Evolutionary conservation across 768 basidiomycete species (phyloP), one percentile per base, ranked within the genome.

Genomic region (Termitomyces sp.): DNA sequence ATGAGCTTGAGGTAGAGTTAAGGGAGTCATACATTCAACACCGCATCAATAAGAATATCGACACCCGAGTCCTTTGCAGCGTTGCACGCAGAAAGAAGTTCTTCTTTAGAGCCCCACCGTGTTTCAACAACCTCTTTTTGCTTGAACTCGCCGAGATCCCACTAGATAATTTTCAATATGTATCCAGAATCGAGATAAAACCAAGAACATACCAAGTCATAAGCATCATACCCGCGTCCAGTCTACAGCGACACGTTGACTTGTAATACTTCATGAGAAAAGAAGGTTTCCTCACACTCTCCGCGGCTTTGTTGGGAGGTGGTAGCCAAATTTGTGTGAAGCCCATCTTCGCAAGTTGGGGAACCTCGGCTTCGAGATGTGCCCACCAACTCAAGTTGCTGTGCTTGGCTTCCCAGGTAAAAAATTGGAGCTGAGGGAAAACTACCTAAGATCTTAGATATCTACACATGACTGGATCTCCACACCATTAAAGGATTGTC

Each of bases 51-150:
- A 28, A 93, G 72, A 40, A 93, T 80, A 62, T 89, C 85, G 18
- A 98, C 81, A 5, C 86, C 85, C 63, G 84, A 80, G 60, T 80
- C 74, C 64, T 79, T 81, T 2, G 94, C 94, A n/a, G 74, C 72
- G 59, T 79, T 74, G 66, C 89, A 88, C 26, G 91, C 91, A 12
- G 75, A 66, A 1, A 93, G 67, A 30, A 95, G 81, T 60, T 96
- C 89, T 32, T 91, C 84, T 64, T 86, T 89, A 13, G 89, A 87
- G 26, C 95, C 95, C 93, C 94, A 98, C 59, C 93, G 81, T 1
- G 95, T 96, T 16, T 76, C 70, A 35, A 84, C 68, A 16, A 81
- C 72, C 16, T 87, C 89, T 67, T 87, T 91, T 70, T 91, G 91
- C 53, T 88, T 63, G 62, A 93, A 93, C 72, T 93, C 91, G 38